Base-by-base conservation (phyloP, 2,329 filamentous ascomycete species). In the Colletotrichum navitas region DNA sequence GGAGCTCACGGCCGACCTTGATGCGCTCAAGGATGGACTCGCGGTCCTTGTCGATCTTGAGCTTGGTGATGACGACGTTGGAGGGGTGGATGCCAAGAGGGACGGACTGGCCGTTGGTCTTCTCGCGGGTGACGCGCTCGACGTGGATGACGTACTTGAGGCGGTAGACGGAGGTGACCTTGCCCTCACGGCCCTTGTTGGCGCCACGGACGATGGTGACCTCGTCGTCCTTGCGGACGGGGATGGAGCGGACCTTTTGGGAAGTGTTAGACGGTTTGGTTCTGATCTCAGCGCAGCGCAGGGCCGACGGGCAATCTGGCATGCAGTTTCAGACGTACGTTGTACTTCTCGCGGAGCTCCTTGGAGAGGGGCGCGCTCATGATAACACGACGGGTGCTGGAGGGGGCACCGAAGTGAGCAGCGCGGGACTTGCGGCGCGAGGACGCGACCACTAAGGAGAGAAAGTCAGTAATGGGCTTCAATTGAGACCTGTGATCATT, bases 281-380 rank as follows among this genome's bases (percentile, higher is more conserved):
- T 43, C n/a, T n/a, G 41, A 14, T 32, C 8, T 5, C 4, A 5
- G 16, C 1, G 29, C 1, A 18, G 14, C 10, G 52, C 12, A 21
- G n/a, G 10, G 34, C n/a, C 18, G 32, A 29, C 49, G 8, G 26
- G 3, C 2, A 18, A 6, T 8, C 26, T 7, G 49, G 14, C 49
- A 8, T 5, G 49, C 49, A 52, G 49, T 8, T 18, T 29, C 1
- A 43, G 68, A 83, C 93, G 78, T 90, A 98, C 96, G 86, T 97
- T 97, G 93, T 99, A 93, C 92, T 99, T 96, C 88, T 97, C 95
- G 83, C 94, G 92, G 84, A 99, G 91, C 89, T 99, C 96, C 90
- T 97, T 97, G 89, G 90, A 93, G 79, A 98, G 90, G 80, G 94
- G 93, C 79, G 96, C 95, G 88, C 93, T 95, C 95, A 99, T 98